Conservation (phyloP, 345 rosid genomes). For the Arabidopsis arenosa region DNA sequence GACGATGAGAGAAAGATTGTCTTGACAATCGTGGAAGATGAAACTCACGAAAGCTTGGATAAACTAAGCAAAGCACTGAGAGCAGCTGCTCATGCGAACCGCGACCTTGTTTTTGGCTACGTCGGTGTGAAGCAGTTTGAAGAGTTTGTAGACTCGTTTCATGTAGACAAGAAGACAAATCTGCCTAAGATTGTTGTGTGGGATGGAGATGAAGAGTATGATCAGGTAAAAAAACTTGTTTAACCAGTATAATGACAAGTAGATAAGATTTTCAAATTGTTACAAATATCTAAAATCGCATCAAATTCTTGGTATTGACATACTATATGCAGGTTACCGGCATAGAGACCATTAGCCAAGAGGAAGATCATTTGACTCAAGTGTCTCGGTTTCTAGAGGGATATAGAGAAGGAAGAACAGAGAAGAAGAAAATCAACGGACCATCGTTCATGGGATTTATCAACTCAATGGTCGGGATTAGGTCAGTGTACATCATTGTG, state of each 20-base stretch:
- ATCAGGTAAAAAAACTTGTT: conserved; percentile 55
- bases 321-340: conserved; percentile 59
- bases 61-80: conserved; percentile 68
- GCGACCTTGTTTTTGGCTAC: conserved; percentile 83
- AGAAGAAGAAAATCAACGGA: conserved; percentile 59
- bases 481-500: conserved; percentile 62
- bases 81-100: conserved; percentile 95
- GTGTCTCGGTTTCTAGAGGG: conserved; percentile 79
- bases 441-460: conserved; percentile 76
- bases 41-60: conserved; percentile 62
- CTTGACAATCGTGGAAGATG: conserved; percentile 78
- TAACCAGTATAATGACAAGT: too few relatives aligned
- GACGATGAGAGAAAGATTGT: conserved; percentile 89
- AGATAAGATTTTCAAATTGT: too few relatives aligned
- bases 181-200: conserved; percentile 89
- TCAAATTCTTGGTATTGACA: conserved; percentile 13
- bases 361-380: conserved; percentile 77
- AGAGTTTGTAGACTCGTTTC: conserved; percentile 83
- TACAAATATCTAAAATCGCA: neutral
- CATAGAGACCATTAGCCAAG: conserved; percentile 59
- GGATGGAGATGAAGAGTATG: conserved; percentile 82
- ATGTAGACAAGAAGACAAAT: conserved; percentile 53
- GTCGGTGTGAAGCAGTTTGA: conserved; percentile 80
- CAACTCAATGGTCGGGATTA: conserved; percentile 67
- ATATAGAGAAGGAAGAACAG: conserved; percentile 75